Evolutionary conservation across 2,329 filamentous ascomycete species (phyloP).

Genomic region (Clonostachys rosea): DNA sequence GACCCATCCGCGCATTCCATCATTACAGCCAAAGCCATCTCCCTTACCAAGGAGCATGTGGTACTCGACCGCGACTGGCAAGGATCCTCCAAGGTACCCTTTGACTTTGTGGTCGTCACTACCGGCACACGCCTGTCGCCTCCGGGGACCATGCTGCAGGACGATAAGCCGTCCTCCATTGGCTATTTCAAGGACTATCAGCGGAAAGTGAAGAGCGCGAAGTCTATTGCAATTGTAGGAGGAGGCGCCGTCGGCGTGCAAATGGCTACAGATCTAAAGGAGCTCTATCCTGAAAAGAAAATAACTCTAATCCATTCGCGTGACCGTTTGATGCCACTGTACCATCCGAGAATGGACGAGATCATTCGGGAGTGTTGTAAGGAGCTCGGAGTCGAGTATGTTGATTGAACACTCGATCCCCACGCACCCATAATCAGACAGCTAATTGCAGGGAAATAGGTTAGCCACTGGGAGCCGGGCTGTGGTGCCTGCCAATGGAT

Average conservation of each 20-base stretch:
- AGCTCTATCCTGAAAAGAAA: conserved; percentile 47
- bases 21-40: conserved; percentile 24
- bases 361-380: too few species aligned
- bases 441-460: too few species aligned
- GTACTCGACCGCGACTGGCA: conserved; percentile 13
- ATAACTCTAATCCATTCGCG: conserved; percentile 56
- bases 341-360: too few species aligned
- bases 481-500: too few species aligned
- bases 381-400: too few species aligned
- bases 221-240: conserved; percentile 45
- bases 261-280: conserved; percentile 54
- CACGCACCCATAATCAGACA: too few species aligned
- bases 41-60: conserved; percentile 32
- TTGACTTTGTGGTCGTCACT: conserved; percentile 51
- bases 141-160: conserved; percentile 33
- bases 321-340: too few species aligned
- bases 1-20: conserved; percentile 33
- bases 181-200: conserved; percentile 35
- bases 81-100: conserved; percentile 27
- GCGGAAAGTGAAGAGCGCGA: conserved; percentile 31
- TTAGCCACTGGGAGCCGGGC: too few species aligned
- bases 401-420: too few species aligned
- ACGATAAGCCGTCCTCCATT: conserved; percentile 28
- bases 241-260: conserved; percentile 60
- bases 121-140: conserved; percentile 52